Percentiles rank a stretch among this genome's conserved stretches.
These are phyloP conservation scores for Halocafeteria seosinensis DNA, from an alignment of 108 stramenopile species.

Conservation along the genomic window DNA sequence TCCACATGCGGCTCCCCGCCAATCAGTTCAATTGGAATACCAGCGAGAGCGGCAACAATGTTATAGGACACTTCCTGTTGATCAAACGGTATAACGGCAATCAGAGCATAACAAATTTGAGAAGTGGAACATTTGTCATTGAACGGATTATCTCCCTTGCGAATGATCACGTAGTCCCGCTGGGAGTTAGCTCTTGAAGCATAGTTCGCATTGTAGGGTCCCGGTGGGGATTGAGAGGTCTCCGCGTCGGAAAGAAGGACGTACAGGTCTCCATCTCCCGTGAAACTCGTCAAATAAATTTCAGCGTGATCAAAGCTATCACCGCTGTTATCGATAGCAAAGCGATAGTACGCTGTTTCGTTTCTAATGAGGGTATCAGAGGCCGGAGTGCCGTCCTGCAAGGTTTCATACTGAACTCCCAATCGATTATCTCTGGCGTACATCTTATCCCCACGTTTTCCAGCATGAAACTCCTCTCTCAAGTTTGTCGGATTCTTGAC, in stretches of 20 bases:
- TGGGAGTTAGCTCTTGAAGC: neutral
- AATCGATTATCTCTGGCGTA: too few relatives aligned
- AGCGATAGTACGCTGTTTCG: too few relatives aligned
- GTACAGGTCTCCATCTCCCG: neutral
- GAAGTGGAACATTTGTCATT: neutral
- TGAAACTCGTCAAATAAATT: neutral
- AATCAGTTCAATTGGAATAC: neutral
- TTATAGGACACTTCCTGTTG: neutral
- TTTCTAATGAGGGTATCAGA: too few relatives aligned
- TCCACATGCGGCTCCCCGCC: neutral
- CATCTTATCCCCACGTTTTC: too few relatives aligned
- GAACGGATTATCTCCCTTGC: neutral
- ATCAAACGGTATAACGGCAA: neutral
- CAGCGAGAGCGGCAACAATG: neutral
- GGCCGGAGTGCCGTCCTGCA: too few relatives aligned
- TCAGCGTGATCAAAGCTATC: neutral
- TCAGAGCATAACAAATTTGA: neutral
- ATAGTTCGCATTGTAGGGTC: neutral
- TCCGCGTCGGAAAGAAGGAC: neutral
- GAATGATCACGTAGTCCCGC: neutral
- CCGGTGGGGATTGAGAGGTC: too few relatives aligned
- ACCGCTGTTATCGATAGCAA: too few relatives aligned
- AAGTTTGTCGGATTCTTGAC: too few relatives aligned
- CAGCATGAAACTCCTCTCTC: too few relatives aligned
- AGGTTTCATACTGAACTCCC: too few relatives aligned